Evolutionary conservation across 176 grass and related monocot genomes (phyloP), one percentile per base, ranked within the genome.

Genomic region (Poa pratensis): DNA sequence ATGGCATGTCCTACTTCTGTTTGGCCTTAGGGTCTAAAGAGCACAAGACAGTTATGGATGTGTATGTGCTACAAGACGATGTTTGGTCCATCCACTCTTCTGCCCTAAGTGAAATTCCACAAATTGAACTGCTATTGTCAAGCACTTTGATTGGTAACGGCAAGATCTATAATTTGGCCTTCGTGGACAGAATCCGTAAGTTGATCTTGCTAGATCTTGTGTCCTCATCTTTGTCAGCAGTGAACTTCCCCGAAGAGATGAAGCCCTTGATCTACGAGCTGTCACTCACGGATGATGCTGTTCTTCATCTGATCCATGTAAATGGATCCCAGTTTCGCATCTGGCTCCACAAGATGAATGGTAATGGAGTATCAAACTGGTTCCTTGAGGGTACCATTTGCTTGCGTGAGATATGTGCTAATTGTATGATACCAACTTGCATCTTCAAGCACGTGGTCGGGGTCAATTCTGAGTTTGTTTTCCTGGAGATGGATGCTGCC

Each of bases 111-210:
- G 15, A 30, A 6, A 6, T 32, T 24, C 26, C 16, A 0, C 2
- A 17, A 15, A 16, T 73, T 18, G 1, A 5, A 42, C 16, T n/a
- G 16, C 7, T 8, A n/a, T 9, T 20, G 26, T 12, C 37, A 22
- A 1, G 3, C 6, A 32, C 6, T 10, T 34, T 76, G 48, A 27
- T 80, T 7, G 27, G 22, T n/a, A 23, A 50, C 20, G 20, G 2
- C 7, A 86, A 27, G 28, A 80, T 86, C 53, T 86, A 72, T 16
- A 86, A 45, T 67, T 3, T 79, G 24, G 48, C 65, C 7, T 0
- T 3, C 27, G 46, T 37, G 20, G 0, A 71, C 1, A 14, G 1
- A 17, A 13, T 19, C 60, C 16, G 50, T 37, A 67, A 42, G 35
- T 22, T 69, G 19, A 1, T 42, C 67, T 10, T 80, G 53, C 59